Evolutionary conservation across 2,329 filamentous ascomycete species (phyloP), one percentile per base, ranked within the genome.

Genomic region (Aureobasidium sp.): DNA sequence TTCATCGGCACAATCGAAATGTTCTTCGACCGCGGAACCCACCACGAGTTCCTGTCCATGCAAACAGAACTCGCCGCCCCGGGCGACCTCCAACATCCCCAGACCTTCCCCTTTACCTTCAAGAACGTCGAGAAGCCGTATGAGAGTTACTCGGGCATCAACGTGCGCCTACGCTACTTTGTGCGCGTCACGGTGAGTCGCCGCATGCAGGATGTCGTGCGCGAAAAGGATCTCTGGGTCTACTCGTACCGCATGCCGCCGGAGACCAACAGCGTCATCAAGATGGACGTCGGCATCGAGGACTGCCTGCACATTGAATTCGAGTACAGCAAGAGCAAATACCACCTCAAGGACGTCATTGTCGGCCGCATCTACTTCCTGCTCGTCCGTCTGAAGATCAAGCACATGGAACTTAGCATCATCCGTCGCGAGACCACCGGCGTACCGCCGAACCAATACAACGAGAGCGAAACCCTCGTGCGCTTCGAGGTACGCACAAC

Each of bases 91-190:
- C 94, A 97, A 74, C 95, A 99, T 77, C 94, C 94, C 45, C 94
- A 99, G 78, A 96, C 92, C 51, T 96, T 96, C 75, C 90, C 95
- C 67, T 99, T 99, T 84, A 95, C 96, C 79, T 99, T 99, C 84
- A 97, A 97, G 77, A 99, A 97, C 75, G 91, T 99, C 69, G 94
- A 99, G 83, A 99, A 99, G 81, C 92, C 95, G 75, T 99, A 99
- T 81, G 95, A 99, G 78, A 96, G 92, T 66, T 99, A 99, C 82
- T 95, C 96, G 74, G 94, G 94, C 71, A 99, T 99, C 84, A 99
- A 99, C 73, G 94, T 99, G 70, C 95, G 96, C 80, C 84, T 99
- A 73, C 91, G 94, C 68, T 99, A 99, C 83, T 97, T 97, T 77
- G 87, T 97, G 61, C 89, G 92, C 68, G 94, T 97, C 67, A 99